These are phyloP conservation scores for Dactylorhiza incarnata DNA, from an alignment of 106 monocot species.

Conservation along the genomic window DNA sequence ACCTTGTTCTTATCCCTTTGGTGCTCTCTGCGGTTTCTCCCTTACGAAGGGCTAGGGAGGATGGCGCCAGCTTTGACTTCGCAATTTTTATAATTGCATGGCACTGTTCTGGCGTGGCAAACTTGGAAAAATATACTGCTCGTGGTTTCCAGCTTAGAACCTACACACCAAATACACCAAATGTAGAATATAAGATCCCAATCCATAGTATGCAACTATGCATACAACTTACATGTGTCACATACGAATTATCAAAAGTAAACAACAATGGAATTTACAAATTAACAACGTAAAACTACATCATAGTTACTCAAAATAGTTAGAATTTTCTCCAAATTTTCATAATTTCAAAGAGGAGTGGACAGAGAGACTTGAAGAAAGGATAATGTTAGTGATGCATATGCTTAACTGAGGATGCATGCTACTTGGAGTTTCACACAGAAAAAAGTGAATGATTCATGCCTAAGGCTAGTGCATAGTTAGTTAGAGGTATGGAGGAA, in stretches of 20 bases:
- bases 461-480: neutral
- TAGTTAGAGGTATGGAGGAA: neutral
- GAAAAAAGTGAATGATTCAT: neutral
- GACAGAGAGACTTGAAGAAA: neutral
- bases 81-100: slow-evolving; percentile 43
- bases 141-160: slow-evolving; percentile 95
- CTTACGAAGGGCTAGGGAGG: slow-evolving; percentile 65
- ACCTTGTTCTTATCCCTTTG: slow-evolving; percentile 95
- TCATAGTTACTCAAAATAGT: neutral
- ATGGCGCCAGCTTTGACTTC: slow-evolving; percentile 56
- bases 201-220: neutral
- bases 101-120: slow-evolving; percentile 74
- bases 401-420: neutral
- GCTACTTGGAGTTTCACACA: neutral
- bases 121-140: slow-evolving; percentile 89
- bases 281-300: neutral
- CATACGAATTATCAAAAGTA: neutral
- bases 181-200: neutral
- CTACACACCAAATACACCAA: slow-evolving; percentile 29
- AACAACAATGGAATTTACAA: neutral
- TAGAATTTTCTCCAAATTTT: neutral
- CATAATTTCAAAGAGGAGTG: neutral
- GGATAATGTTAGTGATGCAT: neutral
- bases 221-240: neutral
- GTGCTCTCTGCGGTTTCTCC: slow-evolving; percentile 86